Percentiles rank a stretch among this genome's conserved stretches.
phyloP scores from a whole-genome alignment of 768 basidiomycete genomes.

The Thelephora aurantiotincta region DNA sequence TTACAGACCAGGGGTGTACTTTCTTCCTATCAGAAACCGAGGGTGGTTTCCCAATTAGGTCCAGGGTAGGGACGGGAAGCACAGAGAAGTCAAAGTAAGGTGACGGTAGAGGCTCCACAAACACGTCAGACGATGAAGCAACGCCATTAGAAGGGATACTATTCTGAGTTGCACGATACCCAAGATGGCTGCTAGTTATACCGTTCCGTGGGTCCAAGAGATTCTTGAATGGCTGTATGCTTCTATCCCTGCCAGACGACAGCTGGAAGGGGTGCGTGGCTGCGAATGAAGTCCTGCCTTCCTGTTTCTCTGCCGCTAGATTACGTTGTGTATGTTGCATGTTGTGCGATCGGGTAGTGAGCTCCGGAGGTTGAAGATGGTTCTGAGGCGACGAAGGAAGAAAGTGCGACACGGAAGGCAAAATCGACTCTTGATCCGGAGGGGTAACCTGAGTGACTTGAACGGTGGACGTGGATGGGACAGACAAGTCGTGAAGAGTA shows the following conservation, averaged over 20 bases:
- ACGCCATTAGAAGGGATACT: not conserved
- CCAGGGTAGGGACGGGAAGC: slow-evolving; percentile 14
- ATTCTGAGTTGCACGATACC: slow-evolving; percentile 7
- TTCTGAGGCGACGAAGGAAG: no score
- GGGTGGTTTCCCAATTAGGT: slow-evolving; percentile 40
- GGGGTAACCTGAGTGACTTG: no score
- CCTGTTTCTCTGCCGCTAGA: no score
- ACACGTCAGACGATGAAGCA: not conserved
- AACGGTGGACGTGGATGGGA: no score
- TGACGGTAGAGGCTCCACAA: not conserved
- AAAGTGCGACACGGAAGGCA: no score
- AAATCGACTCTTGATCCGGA: no score
- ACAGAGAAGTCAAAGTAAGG: slow-evolving; percentile 23
- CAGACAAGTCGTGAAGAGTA: no score
- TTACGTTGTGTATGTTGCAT: no score
- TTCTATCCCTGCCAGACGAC: not conserved
- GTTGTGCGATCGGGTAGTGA: no score
- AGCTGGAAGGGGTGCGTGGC: not conserved
- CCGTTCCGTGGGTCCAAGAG: slow-evolving; percentile 5
- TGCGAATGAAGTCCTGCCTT: no score
- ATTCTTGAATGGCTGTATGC: not conserved
- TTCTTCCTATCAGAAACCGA: slow-evolving; percentile 41
- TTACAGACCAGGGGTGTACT: slow-evolving; percentile 35
- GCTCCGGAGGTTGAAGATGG: no score
- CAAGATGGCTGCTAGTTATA: slow-evolving; percentile 12